Conservation (phyloP, 768 basidiomycete genomes). For the Hericium alpestre region DNA sequence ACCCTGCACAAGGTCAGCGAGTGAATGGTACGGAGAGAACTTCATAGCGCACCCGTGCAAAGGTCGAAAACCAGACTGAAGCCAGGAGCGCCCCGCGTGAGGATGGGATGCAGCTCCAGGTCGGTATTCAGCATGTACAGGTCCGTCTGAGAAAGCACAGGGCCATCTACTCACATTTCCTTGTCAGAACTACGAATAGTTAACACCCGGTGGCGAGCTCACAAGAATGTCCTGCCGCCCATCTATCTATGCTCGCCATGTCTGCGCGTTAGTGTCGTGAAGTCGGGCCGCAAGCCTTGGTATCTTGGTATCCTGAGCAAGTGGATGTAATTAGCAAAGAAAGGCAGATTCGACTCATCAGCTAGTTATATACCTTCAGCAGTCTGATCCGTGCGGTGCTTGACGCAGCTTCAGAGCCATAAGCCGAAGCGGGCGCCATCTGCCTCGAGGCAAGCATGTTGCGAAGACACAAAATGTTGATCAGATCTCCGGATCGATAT, state of each 20-base stretch:
- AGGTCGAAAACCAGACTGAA: slow-evolving; percentile 70
- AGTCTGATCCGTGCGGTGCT: too few relatives aligned
- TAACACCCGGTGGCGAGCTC: not conserved
- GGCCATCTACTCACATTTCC: slow-evolving; percentile 45
- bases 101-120: slow-evolving; percentile 65
- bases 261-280: too few relatives aligned
- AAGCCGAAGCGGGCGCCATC: not conserved
- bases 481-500: not conserved
- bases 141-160: slow-evolving; percentile 70
- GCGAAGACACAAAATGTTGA: not conserved
- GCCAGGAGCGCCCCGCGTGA: slow-evolving; percentile 27
- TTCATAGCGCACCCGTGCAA: slow-evolving; percentile 37
- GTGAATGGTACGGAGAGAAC: not conserved
- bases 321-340: too few relatives aligned
- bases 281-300: too few relatives aligned
- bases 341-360: too few relatives aligned
- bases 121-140: slow-evolving; percentile 66
- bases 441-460: not conserved
- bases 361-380: too few relatives aligned
- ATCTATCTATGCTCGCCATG: not conserved
- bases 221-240: not conserved
- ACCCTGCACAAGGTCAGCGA: slow-evolving; percentile 27
- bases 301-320: too few relatives aligned
- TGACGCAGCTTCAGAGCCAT: not conserved
- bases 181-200: not conserved